Evolutionary conservation across 2,329 filamentous ascomycete species (phyloP).

Genomic region (Penicillium sp.): DNA sequence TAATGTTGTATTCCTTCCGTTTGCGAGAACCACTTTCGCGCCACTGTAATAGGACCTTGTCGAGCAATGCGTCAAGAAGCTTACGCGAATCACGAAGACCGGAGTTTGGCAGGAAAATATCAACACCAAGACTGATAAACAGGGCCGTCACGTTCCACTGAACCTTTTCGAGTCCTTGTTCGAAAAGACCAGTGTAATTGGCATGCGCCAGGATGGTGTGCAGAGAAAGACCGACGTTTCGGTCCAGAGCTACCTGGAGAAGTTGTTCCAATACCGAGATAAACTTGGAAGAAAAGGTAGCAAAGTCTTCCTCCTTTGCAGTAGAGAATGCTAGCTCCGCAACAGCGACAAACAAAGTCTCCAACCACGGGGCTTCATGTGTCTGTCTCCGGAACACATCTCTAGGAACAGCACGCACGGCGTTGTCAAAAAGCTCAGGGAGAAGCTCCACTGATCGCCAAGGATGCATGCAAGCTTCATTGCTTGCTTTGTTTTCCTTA

Average conservation of each 20-base stretch:
- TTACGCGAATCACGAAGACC: slow-evolving; percentile 38
- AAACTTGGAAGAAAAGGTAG: slow-evolving; percentile 30
- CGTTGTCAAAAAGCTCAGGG: slow-evolving; percentile 47
- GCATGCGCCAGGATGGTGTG: slow-evolving; percentile 43
- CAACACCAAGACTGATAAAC: slow-evolving; percentile 42
- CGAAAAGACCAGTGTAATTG: slow-evolving; percentile 41
- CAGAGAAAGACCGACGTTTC: slow-evolving; percentile 41
- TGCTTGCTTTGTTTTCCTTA: slow-evolving; percentile 9
- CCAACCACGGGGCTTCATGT: slow-evolving; percentile 50
- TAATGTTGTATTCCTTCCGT: slow-evolving; percentile 28
- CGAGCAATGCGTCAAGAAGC: slow-evolving; percentile 37
- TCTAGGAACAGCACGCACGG: slow-evolving; percentile 46
- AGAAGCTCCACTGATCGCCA: slow-evolving; percentile 36
- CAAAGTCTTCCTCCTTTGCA: slow-evolving; percentile 28
- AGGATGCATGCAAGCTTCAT: slow-evolving; percentile 12
- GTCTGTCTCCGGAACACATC: slow-evolving; percentile 44
- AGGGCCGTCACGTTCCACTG: slow-evolving; percentile 45
- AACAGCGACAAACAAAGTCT: slow-evolving; percentile 47
- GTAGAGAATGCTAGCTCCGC: slow-evolving; percentile 40
- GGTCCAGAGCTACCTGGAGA: slow-evolving; percentile 39
- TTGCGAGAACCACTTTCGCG: slow-evolving; percentile 18
- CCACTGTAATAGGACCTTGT: slow-evolving; percentile 37
- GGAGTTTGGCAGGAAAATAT: slow-evolving; percentile 46
- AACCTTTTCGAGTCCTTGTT: slow-evolving; percentile 31
- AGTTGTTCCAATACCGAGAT: slow-evolving; percentile 37